These are phyloP conservation scores for Bipolaris zeicola DNA, from an alignment of 2,329 filamentous ascomycete genomes.

Conservation along the genomic window DNA sequence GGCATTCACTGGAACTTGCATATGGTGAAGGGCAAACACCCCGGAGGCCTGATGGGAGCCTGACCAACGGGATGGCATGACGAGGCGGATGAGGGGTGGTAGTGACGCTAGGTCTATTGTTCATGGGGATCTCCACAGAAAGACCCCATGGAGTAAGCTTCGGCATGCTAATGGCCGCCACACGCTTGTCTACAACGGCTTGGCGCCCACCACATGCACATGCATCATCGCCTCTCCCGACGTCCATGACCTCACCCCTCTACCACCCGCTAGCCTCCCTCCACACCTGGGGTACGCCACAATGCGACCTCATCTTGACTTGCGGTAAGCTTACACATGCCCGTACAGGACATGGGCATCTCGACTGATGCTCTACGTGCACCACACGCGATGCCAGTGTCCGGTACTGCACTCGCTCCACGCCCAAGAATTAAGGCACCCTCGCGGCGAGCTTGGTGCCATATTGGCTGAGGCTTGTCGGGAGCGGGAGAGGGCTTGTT, in stretches of 20 bases:
- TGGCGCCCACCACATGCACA: slow-evolving; percentile 4
- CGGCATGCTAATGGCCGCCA: slow-evolving; percentile 9
- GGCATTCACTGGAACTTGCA: not conserved
- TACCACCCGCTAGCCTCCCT: not conserved
- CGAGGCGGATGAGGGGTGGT: slow-evolving; percentile 9
- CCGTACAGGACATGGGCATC: not conserved
- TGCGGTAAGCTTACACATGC: slow-evolving; percentile 1
- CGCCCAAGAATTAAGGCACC: too few species aligned
- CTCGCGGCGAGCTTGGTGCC: slow-evolving; percentile 2
- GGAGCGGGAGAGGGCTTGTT: not conserved
- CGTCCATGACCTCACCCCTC: slow-evolving; percentile 12
- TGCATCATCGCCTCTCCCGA: slow-evolving; percentile 13
- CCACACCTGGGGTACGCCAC: slow-evolving; percentile 7
- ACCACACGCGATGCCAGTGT: not conserved
- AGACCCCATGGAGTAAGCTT: slow-evolving; percentile 16
- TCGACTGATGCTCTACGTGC: not conserved
- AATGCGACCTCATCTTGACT: slow-evolving; percentile 8
- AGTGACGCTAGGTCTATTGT: slow-evolving; percentile 6
- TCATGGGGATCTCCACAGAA: slow-evolving; percentile 11
- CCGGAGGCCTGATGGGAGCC: not conserved
- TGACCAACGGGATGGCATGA: slow-evolving; percentile 6
- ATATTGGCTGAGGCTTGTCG: slow-evolving; percentile 6
- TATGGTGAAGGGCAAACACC: too few species aligned
- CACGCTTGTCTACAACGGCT: slow-evolving; percentile 2
- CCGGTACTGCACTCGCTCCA: too few species aligned